Conservation (phyloP, 805 yeast species). For the Brettanomyces naardenensis region DNA sequence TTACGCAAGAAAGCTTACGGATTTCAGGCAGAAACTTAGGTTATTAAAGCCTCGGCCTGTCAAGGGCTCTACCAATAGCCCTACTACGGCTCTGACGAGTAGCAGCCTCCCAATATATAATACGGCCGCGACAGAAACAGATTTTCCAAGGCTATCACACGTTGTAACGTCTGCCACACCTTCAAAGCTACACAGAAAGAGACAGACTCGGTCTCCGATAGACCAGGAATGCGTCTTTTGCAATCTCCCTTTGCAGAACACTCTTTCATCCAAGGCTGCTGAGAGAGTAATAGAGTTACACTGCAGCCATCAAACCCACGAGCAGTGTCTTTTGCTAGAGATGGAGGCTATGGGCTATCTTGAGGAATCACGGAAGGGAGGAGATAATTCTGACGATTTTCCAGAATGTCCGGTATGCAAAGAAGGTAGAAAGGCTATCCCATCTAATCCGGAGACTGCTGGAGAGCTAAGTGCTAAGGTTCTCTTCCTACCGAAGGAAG, state of each 20-base stretch:
- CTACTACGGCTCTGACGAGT: too few relatives aligned
- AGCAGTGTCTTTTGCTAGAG: constrained; percentile 43
- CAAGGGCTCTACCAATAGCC: too few relatives aligned
- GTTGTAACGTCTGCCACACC: too few relatives aligned
- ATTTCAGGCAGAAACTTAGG: neutral
- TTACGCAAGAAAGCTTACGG: neutral
- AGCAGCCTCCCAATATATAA: too few relatives aligned
- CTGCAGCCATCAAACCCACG: constrained; percentile 53
- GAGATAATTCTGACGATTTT: constrained; percentile 1
- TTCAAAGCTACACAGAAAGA: too few relatives aligned
- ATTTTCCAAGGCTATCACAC: too few relatives aligned
- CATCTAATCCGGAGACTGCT: constrained; percentile 11
- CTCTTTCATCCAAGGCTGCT: constrained; percentile 31
- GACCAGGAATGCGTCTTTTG: constrained; percentile 30
- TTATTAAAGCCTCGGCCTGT: too few relatives aligned
- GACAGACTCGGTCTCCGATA: neutral
- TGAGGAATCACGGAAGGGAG: constrained; percentile 2
- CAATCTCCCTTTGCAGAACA: constrained; percentile 39
- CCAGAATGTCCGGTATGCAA: constrained; percentile 22
- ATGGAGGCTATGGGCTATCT: constrained; percentile 19
- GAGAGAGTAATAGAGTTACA: constrained; percentile 36
- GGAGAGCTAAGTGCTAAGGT: constrained; percentile 14
- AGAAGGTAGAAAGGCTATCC: constrained; percentile 14
- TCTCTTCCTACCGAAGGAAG: constrained; percentile 3
- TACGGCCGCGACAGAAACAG: too few relatives aligned